Evolutionary conservation across 108 stramenopile genomes (phyloP), one percentile per base, ranked within the genome.

Genomic region (Cyclotella sp.): DNA sequence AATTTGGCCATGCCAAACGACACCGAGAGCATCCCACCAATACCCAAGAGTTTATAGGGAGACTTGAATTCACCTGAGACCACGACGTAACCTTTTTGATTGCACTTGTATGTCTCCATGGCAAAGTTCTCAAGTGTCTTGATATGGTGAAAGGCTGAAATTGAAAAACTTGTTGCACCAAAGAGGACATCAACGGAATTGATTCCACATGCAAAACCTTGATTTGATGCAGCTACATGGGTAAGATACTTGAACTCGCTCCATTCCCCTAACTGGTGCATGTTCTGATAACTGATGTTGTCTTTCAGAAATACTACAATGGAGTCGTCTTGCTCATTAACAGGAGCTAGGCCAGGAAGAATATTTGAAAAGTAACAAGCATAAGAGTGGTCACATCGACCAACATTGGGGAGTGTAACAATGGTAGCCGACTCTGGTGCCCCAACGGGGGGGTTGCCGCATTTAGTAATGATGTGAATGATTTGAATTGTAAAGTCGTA

Each of bases 301-400:
- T 73, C 72, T 41, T 73, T 73, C 34, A 73, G 49, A 53, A 85
- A 85, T 0, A 85, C 18, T 55, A 71, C 68, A 10, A 80, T 26
- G 19, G 72, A 59, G 45, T 78, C 57, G 16, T 74, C 59, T 18
- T 76, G 45, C 54, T 28, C 42, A 15, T 7, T 22, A 39, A 14
- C 3, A 44, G 42, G 9, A 28, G 51, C 19, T 14, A 41, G 26
- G 58, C 57, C 12, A 18, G 67, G 68, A 21, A 76, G 41, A 39
- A 81, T 75, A 39, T 14, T 3, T 5, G 76, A 54, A 34, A 69
- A 40, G 70, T 73, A 82, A 62, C 81, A 57, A 12, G 80, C 80
- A 73, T 73, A 85, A 28, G 76, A 28, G 47, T 85, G 84, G 24
- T 81, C 84, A 19, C 61, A 63, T 49, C 84, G 70, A 12, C 84